Evolutionary conservation across 768 basidiomycete species (phyloP), one percentile per base, ranked within the genome.

Genomic region (Dentipellis sp.): DNA sequence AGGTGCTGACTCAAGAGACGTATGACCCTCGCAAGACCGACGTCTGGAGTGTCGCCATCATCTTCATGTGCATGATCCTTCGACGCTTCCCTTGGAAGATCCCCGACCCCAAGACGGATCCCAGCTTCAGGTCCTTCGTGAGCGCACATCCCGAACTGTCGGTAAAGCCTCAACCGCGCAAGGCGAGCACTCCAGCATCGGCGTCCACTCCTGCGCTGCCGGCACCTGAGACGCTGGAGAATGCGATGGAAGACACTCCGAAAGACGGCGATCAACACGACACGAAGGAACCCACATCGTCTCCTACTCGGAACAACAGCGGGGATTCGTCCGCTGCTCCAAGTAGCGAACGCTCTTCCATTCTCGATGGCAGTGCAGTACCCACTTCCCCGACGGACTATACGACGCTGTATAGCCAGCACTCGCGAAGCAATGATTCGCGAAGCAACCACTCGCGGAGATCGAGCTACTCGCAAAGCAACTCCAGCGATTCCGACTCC

Each of bases 11-110:
- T 35, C 80, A 82, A 54, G 82, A 88, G 48, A 74, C 75, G 10
- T 98, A 99, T 71, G 97, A 99, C 69, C 95, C 97, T 11, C 80
- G 94, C 66, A 92, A 97, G 75, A 92, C 94, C 12, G 97, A 99
- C 69, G 97, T 99, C 22, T 99, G 97, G 97, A 90, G 88, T 63
- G 85, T 95, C 38, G 97, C 91, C 54, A 92, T 99, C 70, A 99
- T 99, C 65, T 97, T 99, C 76, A 83, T 98, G 77, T 99, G 97
- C 76, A 99, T 99, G 97, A 77, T 97, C 61, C 81, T 99, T 36
- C 81, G 95, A 53, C 82, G 97, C 52, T 99, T 99, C 77, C 97
- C 97, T 4, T 99, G 97, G 97, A 98, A 93, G 71, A 88, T 98
- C 56, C 95, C 97, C 10, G 97, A 99, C 67, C 77, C 84, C 64